Evolutionary conservation across 192 early-diverging fungal species (phyloP).

Genomic region (Coemansia sp.): DNA sequence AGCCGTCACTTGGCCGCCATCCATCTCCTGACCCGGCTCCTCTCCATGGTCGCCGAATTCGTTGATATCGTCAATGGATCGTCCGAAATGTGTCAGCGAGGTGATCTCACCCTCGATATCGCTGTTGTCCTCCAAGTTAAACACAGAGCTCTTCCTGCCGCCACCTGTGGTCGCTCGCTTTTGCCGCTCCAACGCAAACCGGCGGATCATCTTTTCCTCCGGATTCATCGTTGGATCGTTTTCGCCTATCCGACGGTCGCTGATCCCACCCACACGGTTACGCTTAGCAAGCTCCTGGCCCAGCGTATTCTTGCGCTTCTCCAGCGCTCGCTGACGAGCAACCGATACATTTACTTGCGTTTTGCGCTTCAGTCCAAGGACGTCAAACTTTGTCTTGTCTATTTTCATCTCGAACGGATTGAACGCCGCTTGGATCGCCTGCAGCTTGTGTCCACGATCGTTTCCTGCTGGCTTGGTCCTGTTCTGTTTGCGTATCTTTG

Average conservation of each 20-base stretch:
- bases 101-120: slow-evolving; percentile 58
- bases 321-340: slow-evolving; percentile 78
- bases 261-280: slow-evolving; percentile 69
- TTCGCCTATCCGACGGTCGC: slow-evolving; percentile 96
- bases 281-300: slow-evolving; percentile 72
- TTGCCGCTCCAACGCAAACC: slow-evolving; percentile 87
- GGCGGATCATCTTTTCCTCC: slow-evolving; percentile 94
- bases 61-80: slow-evolving; percentile 80
- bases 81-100: slow-evolving; percentile 92
- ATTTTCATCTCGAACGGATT: slow-evolving; percentile 94
- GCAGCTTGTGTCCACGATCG: slow-evolving; percentile 40
- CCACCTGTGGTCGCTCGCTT: slow-evolving; percentile 18
- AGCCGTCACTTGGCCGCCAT: slow-evolving; percentile 10
- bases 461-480: slow-evolving; percentile 38
- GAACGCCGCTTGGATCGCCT: slow-evolving; percentile 47
- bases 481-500: slow-evolving; percentile 64
- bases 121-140: slow-evolving; percentile 80
- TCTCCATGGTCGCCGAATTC: slow-evolving; percentile 80
- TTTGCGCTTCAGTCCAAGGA: slow-evolving; percentile 81
- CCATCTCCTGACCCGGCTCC: slow-evolving; percentile 33
- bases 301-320: slow-evolving; percentile 86
- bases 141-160: slow-evolving; percentile 54
- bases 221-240: slow-evolving; percentile 79
- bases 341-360: slow-evolving; percentile 74
- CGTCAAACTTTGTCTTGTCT: slow-evolving; percentile 77